Conservation (phyloP, 2,329 filamentous ascomycete species). For the Paecilomyces formosus region DNA sequence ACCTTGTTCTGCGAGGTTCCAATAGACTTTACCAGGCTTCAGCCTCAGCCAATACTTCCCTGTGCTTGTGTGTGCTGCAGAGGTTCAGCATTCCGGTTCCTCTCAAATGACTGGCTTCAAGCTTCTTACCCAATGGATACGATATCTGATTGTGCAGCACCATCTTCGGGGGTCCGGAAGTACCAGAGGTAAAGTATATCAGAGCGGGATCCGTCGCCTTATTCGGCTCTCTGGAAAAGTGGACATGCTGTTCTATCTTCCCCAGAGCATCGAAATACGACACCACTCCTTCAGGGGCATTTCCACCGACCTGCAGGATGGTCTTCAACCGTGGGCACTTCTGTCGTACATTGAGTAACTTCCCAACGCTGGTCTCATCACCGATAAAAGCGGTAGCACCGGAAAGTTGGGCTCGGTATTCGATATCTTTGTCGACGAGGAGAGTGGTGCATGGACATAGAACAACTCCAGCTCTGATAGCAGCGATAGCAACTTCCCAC, state of each 20-base stretch:
- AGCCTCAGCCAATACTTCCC: slow-evolving; percentile 32
- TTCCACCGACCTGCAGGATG: slow-evolving; percentile 23
- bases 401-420: slow-evolving; percentile 26
- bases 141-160: slow-evolving; percentile 35
- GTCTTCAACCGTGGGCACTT: slow-evolving; percentile 23
- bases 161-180: slow-evolving; percentile 35
- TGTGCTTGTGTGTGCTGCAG: slow-evolving; percentile 26
- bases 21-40: slow-evolving; percentile 27
- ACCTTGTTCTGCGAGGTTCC: slow-evolving; percentile 35
- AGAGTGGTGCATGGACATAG: slow-evolving; percentile 32
- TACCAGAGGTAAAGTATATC: slow-evolving; percentile 35
- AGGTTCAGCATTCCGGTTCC: not conserved
- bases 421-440: slow-evolving; percentile 32
- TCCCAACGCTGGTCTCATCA: slow-evolving; percentile 25
- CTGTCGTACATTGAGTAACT: slow-evolving; percentile 22
- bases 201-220: slow-evolving; percentile 23
- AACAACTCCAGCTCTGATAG: slow-evolving; percentile 28
- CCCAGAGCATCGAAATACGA: slow-evolving; percentile 18
- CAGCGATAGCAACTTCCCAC: slow-evolving; percentile 35
- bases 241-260: slow-evolving; percentile 15
- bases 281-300: slow-evolving; percentile 14
- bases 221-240: slow-evolving; percentile 14
- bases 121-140: slow-evolving; percentile 25
- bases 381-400: slow-evolving; percentile 31
- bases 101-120: not conserved